These are phyloP conservation scores for Gracilaria caudata DNA, from an alignment of 23 red algal genomes.

Conservation along the genomic window DNA sequence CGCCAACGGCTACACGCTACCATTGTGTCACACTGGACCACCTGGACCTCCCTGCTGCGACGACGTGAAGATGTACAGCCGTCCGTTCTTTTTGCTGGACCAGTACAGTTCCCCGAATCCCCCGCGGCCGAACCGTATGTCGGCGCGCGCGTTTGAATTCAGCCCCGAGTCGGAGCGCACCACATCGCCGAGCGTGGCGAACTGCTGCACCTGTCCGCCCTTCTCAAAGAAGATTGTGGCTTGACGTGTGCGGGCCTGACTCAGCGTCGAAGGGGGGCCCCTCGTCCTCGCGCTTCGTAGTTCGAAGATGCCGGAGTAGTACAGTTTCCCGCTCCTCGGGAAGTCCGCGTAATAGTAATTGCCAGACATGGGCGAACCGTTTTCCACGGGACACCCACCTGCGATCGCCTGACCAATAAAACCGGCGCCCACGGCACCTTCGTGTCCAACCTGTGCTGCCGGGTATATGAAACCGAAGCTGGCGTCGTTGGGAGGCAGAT, in stretches of 20 bases:
- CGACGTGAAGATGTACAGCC: conserved; percentile 46
- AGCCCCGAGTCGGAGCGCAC: conserved; percentile 30
- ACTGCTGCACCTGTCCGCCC: not conserved
- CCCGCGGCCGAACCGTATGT: conserved; percentile 42
- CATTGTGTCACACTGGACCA: not conserved
- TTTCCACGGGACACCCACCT: conserved; percentile 48
- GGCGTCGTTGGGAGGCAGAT: not conserved
- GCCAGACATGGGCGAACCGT: conserved; percentile 53
- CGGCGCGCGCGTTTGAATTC: not conserved
- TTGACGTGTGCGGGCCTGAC: conserved; percentile 27
- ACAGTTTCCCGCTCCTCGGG: conserved; percentile 34
- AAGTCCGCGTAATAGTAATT: conserved; percentile 47
- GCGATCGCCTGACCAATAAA: conserved; percentile 51
- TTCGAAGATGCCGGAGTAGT: conserved; percentile 39
- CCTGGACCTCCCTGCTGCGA: conserved; percentile 22
- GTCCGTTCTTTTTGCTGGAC: conserved; percentile 54
- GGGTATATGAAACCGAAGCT: conserved; percentile 32
- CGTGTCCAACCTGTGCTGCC: conserved; percentile 22
- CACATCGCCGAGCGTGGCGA: conserved; percentile 36
- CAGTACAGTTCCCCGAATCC: conserved; percentile 33
- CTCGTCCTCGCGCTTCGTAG: conserved; percentile 25
- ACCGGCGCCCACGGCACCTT: conserved; percentile 25
- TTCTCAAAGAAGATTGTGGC: conserved; percentile 35
- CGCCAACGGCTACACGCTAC: too few species aligned
- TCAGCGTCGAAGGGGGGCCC: conserved; percentile 9